Evolutionary conservation across 2,329 filamentous ascomycete genomes (phyloP).

Genomic region (Fusarium sp.): DNA sequence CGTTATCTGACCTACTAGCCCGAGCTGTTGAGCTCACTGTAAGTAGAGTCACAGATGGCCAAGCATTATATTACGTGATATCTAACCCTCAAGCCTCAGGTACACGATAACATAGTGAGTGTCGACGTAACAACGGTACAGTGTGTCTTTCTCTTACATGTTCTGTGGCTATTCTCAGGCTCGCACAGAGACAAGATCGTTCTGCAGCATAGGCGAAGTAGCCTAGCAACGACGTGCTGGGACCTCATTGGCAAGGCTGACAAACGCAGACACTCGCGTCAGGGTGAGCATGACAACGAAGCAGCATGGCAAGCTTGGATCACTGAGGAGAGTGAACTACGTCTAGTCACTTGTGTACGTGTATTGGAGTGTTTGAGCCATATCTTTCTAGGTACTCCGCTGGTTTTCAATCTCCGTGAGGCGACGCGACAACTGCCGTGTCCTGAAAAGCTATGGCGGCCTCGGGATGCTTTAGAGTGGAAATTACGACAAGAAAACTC

Average conservation of each 20-base stretch:
- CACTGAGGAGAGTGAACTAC: background rate
- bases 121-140: background rate
- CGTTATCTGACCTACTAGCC: background rate
- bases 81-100: background rate
- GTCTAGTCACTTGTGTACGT: background rate
- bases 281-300: rapidly evolving
- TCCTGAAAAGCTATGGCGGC: background rate
- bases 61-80: background rate
- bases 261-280: background rate
- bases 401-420: background rate
- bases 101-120: background rate
- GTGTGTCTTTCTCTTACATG: background rate
- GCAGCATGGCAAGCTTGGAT: background rate
- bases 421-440: background rate
- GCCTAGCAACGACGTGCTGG: background rate
- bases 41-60: background rate
- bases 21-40: background rate
- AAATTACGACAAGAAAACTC: rapidly evolving
- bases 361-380: background rate
- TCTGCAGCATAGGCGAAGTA: background rate
- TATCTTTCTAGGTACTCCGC: background rate
- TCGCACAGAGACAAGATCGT: background rate
- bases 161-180: background rate
- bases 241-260: background rate
- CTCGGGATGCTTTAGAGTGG: background rate